A percentile compares a stretch with the other conserved stretches of the same genome.
Evolutionary conservation across 148 eudicot species (phyloP).

Genomic region (Silene conica): DNA sequence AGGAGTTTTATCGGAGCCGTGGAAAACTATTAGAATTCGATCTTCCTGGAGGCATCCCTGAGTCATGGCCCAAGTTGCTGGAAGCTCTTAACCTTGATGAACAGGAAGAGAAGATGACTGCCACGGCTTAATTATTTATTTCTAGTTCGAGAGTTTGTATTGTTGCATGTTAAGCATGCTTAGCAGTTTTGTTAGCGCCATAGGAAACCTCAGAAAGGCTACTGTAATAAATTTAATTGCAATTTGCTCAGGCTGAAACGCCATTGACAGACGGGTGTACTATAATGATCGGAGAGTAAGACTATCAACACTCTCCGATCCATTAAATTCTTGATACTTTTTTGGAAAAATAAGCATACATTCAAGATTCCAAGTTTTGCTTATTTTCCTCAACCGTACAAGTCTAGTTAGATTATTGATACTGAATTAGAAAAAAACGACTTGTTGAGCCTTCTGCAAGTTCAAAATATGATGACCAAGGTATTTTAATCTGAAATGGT

Average conservation of each 20-base stretch:
- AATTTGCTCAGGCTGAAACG: conserved; percentile 27
- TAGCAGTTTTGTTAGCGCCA: conserved; percentile 40
- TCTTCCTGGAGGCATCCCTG: conserved; percentile 96
- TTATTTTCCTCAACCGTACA: neutral
- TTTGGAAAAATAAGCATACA: neutral
- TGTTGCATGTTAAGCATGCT: conserved; percentile 50
- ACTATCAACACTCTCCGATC: neutral
- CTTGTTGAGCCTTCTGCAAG: too few species aligned
- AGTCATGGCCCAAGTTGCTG: conserved; percentile 91
- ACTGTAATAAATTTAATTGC: conserved; percentile 1
- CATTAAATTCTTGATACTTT: neutral
- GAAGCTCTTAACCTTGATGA: conserved; percentile 89
- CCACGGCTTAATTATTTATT: conserved; percentile 39
- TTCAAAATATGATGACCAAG: too few species aligned
- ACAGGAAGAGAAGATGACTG: conserved; percentile 71
- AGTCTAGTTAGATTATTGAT: too few species aligned
- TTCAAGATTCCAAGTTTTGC: neutral
- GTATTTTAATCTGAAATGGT: too few species aligned
- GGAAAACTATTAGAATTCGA: conserved; percentile 83
- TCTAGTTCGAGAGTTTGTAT: conserved; percentile 11
- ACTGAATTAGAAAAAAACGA: too few species aligned
- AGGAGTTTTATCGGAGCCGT: conserved; percentile 65
- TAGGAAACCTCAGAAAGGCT: conserved; percentile 4
- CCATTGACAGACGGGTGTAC: conserved; percentile 20
- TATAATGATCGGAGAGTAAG: neutral